phyloP scores from a whole-genome alignment of 2,329 filamentous ascomycete species.

The Hymenoscyphus albidus region DNA sequence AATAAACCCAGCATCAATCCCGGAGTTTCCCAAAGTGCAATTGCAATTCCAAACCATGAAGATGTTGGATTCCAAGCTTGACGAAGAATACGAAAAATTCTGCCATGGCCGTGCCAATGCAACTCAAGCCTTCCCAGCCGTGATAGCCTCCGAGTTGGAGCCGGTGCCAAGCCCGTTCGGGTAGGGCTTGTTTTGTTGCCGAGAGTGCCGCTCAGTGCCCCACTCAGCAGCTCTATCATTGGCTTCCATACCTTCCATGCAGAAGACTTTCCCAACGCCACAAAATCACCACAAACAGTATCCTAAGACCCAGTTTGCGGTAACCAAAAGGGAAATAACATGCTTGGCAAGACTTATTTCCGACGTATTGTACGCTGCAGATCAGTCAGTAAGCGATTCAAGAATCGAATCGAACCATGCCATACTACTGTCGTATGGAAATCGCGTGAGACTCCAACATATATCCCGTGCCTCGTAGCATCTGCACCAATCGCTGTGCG shows the following conservation, averaged over 20 bases:
- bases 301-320: not conserved
- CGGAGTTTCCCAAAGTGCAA: not conserved
- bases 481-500: not conserved
- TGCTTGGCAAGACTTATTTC: not conserved
- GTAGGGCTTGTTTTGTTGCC: not conserved
- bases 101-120: no score
- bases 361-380: not conserved
- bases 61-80: not conserved
- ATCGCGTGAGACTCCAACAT: not conserved
- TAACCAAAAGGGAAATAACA: not conserved
- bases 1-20: not conserved
- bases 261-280: not conserved
- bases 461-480: no score
- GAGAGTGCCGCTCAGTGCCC: not conserved
- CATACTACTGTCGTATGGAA: not conserved
- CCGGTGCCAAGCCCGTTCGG: not conserved
- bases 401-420: not conserved
- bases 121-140: no score
- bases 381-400: not conserved
- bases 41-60: not conserved
- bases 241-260: slow-evolving; percentile 1
- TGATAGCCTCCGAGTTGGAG: not conserved
- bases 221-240: no score
- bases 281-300: not conserved
- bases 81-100: no score